Percentiles rank a stretch among this genome's conserved stretches.
Evolutionary conservation across 768 basidiomycete species (phyloP).

Genomic region (Agrocybe chaxingu): DNA sequence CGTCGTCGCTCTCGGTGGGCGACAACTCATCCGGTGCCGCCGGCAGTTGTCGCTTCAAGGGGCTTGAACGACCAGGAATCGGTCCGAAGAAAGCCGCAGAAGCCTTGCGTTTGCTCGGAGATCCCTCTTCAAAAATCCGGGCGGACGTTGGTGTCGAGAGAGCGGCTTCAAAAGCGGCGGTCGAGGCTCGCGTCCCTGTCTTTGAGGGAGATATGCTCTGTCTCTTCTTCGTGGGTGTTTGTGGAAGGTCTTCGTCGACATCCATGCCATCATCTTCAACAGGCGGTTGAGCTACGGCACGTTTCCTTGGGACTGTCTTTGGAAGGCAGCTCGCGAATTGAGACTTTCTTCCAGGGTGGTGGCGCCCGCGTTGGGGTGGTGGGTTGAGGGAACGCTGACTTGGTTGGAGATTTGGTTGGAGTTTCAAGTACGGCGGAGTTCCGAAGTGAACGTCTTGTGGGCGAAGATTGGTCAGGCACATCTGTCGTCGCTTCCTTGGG

Average conservation of each 20-base stretch:
- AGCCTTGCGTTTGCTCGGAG: too few species aligned
- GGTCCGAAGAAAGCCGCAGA: too few species aligned
- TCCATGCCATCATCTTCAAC: constrained; percentile 21
- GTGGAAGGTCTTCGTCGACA: constrained; percentile 25
- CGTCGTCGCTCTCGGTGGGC: constrained; percentile 22
- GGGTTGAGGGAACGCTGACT: constrained; percentile 17
- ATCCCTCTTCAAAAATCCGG: not conserved
- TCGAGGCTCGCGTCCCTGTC: not conserved
- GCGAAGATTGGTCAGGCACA: constrained; percentile 12
- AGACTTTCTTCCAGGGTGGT: constrained; percentile 13
- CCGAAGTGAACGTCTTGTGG: constrained; percentile 1
- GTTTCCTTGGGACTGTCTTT: constrained; percentile 38
- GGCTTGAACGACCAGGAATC: not conserved
- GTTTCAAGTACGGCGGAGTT: not conserved
- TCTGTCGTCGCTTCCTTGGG: not conserved
- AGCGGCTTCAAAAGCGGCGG: not conserved
- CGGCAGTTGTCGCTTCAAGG: not conserved
- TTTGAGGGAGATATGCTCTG: constrained; percentile 24
- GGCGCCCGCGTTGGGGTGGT: constrained; percentile 16
- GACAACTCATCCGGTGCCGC: constrained; percentile 3
- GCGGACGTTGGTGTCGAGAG: not conserved
- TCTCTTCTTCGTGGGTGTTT: constrained; percentile 41
- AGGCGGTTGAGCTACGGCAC: constrained; percentile 15
- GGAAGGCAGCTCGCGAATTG: constrained; percentile 29
- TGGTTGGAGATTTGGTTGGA: constrained; percentile 17